These are phyloP conservation scores for Botryosphaeria dothidea DNA, from an alignment of 2,329 filamentous ascomycete genomes.

Conservation along the genomic window DNA sequence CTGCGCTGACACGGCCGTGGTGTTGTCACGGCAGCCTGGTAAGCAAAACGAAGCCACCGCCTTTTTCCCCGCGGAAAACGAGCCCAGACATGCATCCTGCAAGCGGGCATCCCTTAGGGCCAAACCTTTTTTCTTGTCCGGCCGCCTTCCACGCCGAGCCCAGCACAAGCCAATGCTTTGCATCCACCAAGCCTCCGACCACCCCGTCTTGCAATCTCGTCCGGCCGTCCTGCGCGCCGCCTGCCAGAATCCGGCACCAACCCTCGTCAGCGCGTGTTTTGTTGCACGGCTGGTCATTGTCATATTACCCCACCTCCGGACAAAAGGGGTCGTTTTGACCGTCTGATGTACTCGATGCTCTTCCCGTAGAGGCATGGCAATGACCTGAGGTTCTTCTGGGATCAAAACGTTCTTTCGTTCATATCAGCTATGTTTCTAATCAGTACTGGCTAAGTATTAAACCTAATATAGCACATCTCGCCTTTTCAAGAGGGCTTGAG, in stretches of 20 bases:
- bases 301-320: no score
- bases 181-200: background rate
- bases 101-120: constrained; percentile 5
- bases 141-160: background rate
- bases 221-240: background rate
- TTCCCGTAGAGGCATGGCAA: no score
- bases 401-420: no score
- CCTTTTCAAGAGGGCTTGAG: no score
- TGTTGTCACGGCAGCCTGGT: background rate
- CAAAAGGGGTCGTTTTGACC: no score
- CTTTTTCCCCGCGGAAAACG: background rate
- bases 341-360: no score
- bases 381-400: no score
- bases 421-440: no score
- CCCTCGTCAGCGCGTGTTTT: no score
- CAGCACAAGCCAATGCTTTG: background rate
- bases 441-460: no score
- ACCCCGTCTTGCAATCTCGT: background rate
- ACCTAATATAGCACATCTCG: no score
- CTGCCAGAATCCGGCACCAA: background rate
- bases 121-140: background rate
- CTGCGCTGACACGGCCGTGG: background rate
- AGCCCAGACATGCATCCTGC: background rate
- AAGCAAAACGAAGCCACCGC: background rate
- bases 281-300: no score